These are phyloP conservation scores for Hygrophoropsis aurantiaca DNA, from an alignment of 768 basidiomycete genomes.

Conservation along the genomic window DNA sequence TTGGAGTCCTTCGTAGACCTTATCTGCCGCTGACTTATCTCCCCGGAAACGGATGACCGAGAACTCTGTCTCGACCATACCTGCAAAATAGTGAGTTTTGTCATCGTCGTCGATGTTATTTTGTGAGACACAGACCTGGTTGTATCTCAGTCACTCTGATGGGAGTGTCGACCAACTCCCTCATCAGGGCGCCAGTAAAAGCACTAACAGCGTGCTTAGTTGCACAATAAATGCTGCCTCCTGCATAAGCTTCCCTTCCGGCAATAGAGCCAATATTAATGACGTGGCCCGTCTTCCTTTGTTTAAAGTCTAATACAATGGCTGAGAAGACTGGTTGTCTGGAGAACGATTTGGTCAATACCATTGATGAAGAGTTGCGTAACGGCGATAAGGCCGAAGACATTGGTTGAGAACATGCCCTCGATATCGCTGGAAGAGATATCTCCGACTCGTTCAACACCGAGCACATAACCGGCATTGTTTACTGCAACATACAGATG, in stretches of 20 bases:
- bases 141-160: constrained; percentile 95
- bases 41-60: constrained; percentile 89
- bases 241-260: constrained; percentile 83
- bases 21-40: constrained; percentile 76
- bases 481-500: constrained; percentile 42
- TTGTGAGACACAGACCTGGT: constrained; percentile 56
- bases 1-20: constrained; percentile 87
- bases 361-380: constrained; percentile 75
- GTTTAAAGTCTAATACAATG: constrained; percentile 65
- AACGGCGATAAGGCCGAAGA: constrained; percentile 80
- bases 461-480: constrained; percentile 89
- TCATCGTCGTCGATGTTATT: constrained; percentile 6
- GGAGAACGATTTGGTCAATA: constrained; percentile 8
- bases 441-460: constrained; percentile 83
- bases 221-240: constrained; percentile 91
- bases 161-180: constrained; percentile 88
- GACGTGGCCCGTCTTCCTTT: constrained; percentile 76
- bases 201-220: constrained; percentile 87
- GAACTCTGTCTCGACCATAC: constrained; percentile 92
- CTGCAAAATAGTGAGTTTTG: constrained; percentile 28
- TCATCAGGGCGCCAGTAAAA: constrained; percentile 78
- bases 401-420: constrained; percentile 79
- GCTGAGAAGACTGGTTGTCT: constrained; percentile 1
- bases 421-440: constrained; percentile 78
- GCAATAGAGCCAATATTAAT: constrained; percentile 97